Evolutionary conservation across 306 rosid species (phyloP), one percentile per base, ranked within the genome.

Genomic region (Dicorynia guianensis): DNA sequence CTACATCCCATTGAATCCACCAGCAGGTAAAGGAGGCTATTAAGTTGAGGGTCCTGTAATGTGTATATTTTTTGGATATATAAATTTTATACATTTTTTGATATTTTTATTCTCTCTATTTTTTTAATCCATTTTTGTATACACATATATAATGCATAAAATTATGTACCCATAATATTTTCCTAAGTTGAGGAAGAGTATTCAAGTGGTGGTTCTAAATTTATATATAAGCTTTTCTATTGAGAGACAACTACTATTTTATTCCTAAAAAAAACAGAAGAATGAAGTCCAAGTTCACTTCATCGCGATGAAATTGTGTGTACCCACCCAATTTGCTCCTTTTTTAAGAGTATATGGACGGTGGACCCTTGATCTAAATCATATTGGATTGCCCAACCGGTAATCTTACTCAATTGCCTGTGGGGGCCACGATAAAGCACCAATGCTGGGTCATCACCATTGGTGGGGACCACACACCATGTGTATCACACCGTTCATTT

Each of bases 311-410:
- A 61, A 61, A 14, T 19, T 33, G 8, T 6, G 56, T 66, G 67
- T 46, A 39, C 79, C 65, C n/a, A 39, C 79, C 65, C n/a, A n/a
- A 10, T 12, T 4, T 2, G 46, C 42, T 3, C 30, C 30, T 17
- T 40, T 12, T 0, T 11, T 11, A 11, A 15, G 52, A 47, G 4
- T 55, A 50, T 25, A 15, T 57, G 11, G 39, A 35, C 14, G 34
- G 17, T 34, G 63, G 79, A 77, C 73, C 64, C 68, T 65, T 9
- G 69, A 66, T 67, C 40, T 53, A 30, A 69, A 78, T 63, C 50
- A 78, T 68, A 42, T n/a, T 71, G 49, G 14, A 40, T 50, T 56
- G 36, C 11, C 57, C 71, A 44, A 57, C n/a, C 7, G 5, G 8
- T 20, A 39, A 25, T 55, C 49, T 15, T 69, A 43, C 30, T 72